Evolutionary conservation across 768 basidiomycete species (phyloP), one percentile per base, ranked within the genome.

Genomic region (Exsudoporus frostii): DNA sequence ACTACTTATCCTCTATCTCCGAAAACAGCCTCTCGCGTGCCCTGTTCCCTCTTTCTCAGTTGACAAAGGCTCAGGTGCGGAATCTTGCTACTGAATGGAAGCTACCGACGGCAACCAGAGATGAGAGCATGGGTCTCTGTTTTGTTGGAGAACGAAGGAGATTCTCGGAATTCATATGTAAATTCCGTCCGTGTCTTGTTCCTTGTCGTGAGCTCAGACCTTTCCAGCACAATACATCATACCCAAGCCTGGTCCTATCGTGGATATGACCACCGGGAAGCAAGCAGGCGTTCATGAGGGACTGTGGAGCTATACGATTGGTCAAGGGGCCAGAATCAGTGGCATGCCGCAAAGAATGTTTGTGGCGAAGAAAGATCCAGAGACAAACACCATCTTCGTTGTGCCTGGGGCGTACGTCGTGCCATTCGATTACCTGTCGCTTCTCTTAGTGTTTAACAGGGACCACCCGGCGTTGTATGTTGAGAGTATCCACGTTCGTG

Each of bases 91-190:
- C 69, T 9, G 65, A 79, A 30, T 80, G 79, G 65, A 71, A 67
- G 1, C 69, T 98, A 19, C 84, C 86, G 4, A 93, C 86, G 3
- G 90, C 91, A 0, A 75, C 80, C 3, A 78, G 91, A 54, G 78
- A 76, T 17, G 95, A 98, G 65, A 93, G 90, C 68, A 93, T 96
- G 83, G 95, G 95, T 0, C 79, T 98, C 17, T 98, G 95, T 64
- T 98, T 98, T 58, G 85, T 98, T 1, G 95, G 94, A 5, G 82
- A 94, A 64, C 83, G 86, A 62, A 75, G 77, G 10, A 79, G 73
- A 44, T 95, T 96, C 59, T 74, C 77, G 25, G 71, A 80, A 9
- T 98, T 95, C 65, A 68, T 95, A 45, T 80, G 91, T 88, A 54
- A 56, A 80, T 70, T 22, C 47, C 25, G 33, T 49, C 34, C 36